These are phyloP conservation scores for Boletus austroedulis DNA, from an alignment of 1,284 basidiomycete species.

Conservation along the genomic window DNA sequence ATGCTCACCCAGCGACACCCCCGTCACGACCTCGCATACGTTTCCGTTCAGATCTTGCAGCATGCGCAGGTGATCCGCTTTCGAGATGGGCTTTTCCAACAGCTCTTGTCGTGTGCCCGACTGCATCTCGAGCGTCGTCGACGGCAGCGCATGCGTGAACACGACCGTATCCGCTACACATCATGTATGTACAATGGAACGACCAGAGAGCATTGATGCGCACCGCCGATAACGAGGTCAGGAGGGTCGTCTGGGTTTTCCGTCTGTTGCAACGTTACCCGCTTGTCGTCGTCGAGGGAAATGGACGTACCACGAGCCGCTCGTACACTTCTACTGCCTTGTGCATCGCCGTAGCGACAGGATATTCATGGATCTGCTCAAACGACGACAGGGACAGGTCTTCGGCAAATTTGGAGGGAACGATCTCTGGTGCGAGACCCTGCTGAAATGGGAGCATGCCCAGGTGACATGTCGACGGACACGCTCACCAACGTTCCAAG, in stretches of 20 bases:
- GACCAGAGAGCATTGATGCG: not conserved
- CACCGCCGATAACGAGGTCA: slow-evolving; percentile 91
- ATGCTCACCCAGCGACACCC: slow-evolving; percentile 70
- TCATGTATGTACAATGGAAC: not conserved
- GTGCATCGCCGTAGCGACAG: slow-evolving; percentile 87
- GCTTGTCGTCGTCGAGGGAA: not conserved
- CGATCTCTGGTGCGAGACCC: slow-evolving; percentile 84
- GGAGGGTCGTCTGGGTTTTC: slow-evolving; percentile 80
- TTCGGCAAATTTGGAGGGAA: slow-evolving; percentile 88
- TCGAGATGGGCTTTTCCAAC: slow-evolving; percentile 83
- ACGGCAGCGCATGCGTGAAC: slow-evolving; percentile 69
- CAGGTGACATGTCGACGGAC: not conserved
- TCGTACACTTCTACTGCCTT: slow-evolving; percentile 96
- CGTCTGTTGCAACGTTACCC: slow-evolving; percentile 36
- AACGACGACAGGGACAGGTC: slow-evolving; percentile 71
- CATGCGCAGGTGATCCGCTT: slow-evolving; percentile 86
- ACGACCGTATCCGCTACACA: slow-evolving; percentile 85
- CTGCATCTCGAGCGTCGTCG: slow-evolving; percentile 49
- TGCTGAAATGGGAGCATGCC: slow-evolving; percentile 32
- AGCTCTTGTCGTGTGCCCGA: slow-evolving; percentile 59
- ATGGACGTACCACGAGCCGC: slow-evolving; percentile 62
- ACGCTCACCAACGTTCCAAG: slow-evolving; percentile 69
- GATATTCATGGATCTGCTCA: slow-evolving; percentile 85
- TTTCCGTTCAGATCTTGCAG: slow-evolving; percentile 83
- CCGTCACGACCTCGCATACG: slow-evolving; percentile 89